Base-by-base conservation (phyloP, 129 eudicot species). In the Saussurea involucrata region DNA sequence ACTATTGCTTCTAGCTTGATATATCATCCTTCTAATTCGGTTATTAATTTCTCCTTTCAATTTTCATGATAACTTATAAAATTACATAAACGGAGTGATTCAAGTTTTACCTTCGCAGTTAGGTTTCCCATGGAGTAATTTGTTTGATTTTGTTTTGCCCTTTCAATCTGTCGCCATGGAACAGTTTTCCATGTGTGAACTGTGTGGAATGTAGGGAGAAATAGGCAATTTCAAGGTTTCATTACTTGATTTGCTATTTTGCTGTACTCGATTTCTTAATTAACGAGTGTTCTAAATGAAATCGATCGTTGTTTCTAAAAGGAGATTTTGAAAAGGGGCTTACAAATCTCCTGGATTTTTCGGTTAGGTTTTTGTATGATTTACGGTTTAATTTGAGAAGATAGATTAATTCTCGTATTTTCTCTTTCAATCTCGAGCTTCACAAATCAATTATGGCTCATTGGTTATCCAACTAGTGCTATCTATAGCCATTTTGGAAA, bases 181-280 rank as follows among this genome's bases (percentile, higher is more conserved):
- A 13, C 24, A 13, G 33, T 24, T 8, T 27, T 76, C 46, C 27
- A 28, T 33, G 27, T 32, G 15, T 53, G 8, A 18, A 46, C 60
- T 69, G 21, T 63, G 28, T 77, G 57, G 21, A 78, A 78, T 78
- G 82, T 60, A 36, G 49, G 28, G 82, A 69, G 63, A 33, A 40
- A 33, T 22, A 76, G 5, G 34, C 22, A 67, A 22, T 46, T 76
- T 66, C 25, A 20, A 28, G 8, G 20, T 53, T 68, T 68, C 17
- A 31, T 67, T 33, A 55, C 60, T 13, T 20, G 34, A 66, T 17
- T 53, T 72, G n/a, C 42, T 20, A 13, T 57, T 17, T 53, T 72
- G n/a, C 42, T 20, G 22, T 57, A 57, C 15, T 33, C 12, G 27
- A 5, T 55, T 21, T 68, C 13, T 32, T 29, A 55, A 66, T 68